Base-by-base conservation (phyloP, 2,329 filamentous ascomycete genomes). In the Pezicula neosporulosa region DNA sequence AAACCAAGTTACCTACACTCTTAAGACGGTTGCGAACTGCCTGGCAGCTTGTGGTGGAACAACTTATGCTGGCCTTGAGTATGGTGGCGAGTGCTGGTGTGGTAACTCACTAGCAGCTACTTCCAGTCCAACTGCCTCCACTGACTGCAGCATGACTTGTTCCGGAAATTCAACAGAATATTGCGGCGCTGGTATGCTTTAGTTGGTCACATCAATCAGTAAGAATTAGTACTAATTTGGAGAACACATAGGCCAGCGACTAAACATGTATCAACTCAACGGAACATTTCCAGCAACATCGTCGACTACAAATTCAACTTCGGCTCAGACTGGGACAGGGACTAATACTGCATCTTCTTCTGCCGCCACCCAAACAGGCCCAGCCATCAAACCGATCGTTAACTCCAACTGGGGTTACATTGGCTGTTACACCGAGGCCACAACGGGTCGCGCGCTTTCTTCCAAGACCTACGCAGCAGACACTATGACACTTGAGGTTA, bases 11-110 rank as follows among this genome's bases (percentile, higher is more conserved):
- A 54, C 49, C 30, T 28, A 38, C 10, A 42, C 44, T 21, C 47
- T 45, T 5, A 47, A 46, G 27, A 59, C 53, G 10, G 50, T 60
- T 6, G 54, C 52, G 13, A 50, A 38, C 21, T 63, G 60, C 52
- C 43, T 60, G 16, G 45, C 48, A 50, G 50, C 47, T 37, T 63
- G 60, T 51, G 37, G 52, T 10, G 43, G 45, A 12, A 44, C 33
- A 52, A 54, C 53, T 16, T 63, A 76, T 69, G 63, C 66, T 47
- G 76, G 76, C 54, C 56, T 30, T 58, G 61, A 49, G 37, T 62
- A 62, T 35, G 60, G 60, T 33, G 58, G 60, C 7, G 56, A 66
- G 53, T 66, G 66, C 41, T 66, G 59, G 53, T 67, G 64, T 48
- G 65, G 57, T 4, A 59, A 62, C 30, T 37, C 48, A 1, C 45